phyloP scores from a whole-genome alignment of 305 asterid species.

The Fraxinus floribunda region DNA sequence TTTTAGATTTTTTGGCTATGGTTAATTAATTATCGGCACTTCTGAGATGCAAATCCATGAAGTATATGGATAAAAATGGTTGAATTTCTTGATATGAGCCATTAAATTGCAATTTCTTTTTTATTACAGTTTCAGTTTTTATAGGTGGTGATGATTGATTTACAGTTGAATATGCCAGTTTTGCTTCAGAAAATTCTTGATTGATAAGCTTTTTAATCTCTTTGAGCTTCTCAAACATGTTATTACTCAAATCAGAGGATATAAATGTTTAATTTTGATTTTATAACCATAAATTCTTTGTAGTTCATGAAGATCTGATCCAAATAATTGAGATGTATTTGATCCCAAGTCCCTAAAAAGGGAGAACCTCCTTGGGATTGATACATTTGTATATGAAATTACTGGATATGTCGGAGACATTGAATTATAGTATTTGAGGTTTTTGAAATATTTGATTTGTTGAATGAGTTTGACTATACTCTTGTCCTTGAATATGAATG shows the following conservation, averaged over 20 bases:
- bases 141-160: slow-evolving; percentile 8
- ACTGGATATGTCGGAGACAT: not conserved
- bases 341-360: not conserved
- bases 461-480: not conserved
- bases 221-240: not conserved
- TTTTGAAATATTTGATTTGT: not conserved
- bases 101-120: too few relatives aligned
- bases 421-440: not conserved
- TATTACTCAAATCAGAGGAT: not conserved
- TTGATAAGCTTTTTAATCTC: not conserved
- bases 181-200: slow-evolving; percentile 4
- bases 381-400: not conserved
- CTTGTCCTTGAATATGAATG: not conserved
- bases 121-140: not conserved
- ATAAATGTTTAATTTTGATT: not conserved
- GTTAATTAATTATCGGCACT: slow-evolving; percentile 55
- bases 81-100: slow-evolving; percentile 68
- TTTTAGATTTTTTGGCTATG: slow-evolving; percentile 19
- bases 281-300: not conserved
- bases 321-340: slow-evolving; percentile 2
- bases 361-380: slow-evolving; percentile 14
- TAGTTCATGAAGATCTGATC: not conserved
- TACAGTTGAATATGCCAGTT: slow-evolving; percentile 26
- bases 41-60: slow-evolving; percentile 54
- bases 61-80: slow-evolving; percentile 38